phyloP scores from a whole-genome alignment of 2,329 filamentous ascomycete species.

The Saccharata proteae region DNA sequence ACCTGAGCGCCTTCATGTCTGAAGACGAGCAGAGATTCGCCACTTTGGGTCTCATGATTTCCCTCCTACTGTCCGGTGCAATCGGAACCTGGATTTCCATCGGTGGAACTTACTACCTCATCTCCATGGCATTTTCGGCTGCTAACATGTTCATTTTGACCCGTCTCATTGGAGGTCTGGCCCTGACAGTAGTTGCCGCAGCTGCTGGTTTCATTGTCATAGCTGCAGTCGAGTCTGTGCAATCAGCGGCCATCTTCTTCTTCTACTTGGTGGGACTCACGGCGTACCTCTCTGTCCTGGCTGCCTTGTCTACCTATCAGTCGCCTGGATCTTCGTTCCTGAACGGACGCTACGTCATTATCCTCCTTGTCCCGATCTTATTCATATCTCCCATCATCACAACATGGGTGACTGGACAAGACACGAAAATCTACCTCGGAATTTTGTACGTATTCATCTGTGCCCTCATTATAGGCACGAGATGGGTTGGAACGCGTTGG shows the following conservation, averaged over 20 bases:
- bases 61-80: constrained; percentile 46
- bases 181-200: constrained; percentile 39
- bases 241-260: constrained; percentile 44
- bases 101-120: constrained; percentile 50
- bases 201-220: constrained; percentile 42
- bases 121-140: constrained; percentile 43
- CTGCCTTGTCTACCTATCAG: constrained; percentile 32
- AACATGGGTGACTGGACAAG: constrained; percentile 38
- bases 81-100: constrained; percentile 53
- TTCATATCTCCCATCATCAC: constrained; percentile 46
- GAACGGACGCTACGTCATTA: constrained; percentile 46
- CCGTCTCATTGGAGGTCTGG: constrained; percentile 39
- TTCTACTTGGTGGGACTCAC: constrained; percentile 47
- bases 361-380: constrained; percentile 43
- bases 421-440: constrained; percentile 44
- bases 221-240: constrained; percentile 28
- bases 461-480: constrained; percentile 39
- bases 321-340: constrained; percentile 43
- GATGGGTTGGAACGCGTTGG: constrained; percentile 46
- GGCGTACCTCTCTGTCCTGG: constrained; percentile 46
- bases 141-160: constrained; percentile 44
- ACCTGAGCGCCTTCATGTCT: constrained; percentile 46
- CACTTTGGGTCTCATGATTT: constrained; percentile 46
- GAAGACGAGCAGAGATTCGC: constrained; percentile 38
- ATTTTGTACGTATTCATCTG: constrained; percentile 42